These are phyloP conservation scores for Trichocladium antarcticum DNA, from an alignment of 495 filamentous ascomycete species.

Conservation along the genomic window DNA sequence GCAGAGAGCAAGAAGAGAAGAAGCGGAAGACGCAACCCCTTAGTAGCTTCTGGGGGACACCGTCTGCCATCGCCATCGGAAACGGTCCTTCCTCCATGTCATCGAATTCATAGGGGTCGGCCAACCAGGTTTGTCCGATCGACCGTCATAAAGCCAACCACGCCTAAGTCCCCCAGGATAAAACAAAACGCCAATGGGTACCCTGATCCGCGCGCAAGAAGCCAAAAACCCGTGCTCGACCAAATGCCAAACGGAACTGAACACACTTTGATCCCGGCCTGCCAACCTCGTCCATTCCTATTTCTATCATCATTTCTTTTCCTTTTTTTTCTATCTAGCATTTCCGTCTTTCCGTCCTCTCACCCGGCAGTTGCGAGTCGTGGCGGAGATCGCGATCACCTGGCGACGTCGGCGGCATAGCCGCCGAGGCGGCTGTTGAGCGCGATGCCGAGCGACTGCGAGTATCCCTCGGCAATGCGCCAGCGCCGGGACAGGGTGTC, in stretches of 20 bases:
- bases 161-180: too few relatives aligned
- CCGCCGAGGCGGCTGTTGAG: not conserved
- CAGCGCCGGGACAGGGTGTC: conserved; percentile 14
- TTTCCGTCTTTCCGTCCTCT: not conserved
- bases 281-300: too few relatives aligned
- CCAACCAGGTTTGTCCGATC: too few relatives aligned
- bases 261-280: too few relatives aligned
- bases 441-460: not conserved
- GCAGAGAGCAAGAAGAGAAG: not conserved
- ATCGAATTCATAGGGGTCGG: too few relatives aligned
- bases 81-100: too few relatives aligned
- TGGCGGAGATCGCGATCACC: too few relatives aligned
- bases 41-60: too few relatives aligned
- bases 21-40: not conserved
- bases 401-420: not conserved
- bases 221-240: not conserved
- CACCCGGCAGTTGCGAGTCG: too few relatives aligned
- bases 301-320: not conserved
- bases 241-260: not conserved
- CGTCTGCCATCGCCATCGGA: too few relatives aligned
- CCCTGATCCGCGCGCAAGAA: not conserved
- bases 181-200: not conserved
- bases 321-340: not conserved
- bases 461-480: conserved; percentile 19
- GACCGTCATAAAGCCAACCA: too few relatives aligned